Evolutionary conservation across 805 yeast genomes (phyloP).

Genomic region (Myxozyma udenii): DNA sequence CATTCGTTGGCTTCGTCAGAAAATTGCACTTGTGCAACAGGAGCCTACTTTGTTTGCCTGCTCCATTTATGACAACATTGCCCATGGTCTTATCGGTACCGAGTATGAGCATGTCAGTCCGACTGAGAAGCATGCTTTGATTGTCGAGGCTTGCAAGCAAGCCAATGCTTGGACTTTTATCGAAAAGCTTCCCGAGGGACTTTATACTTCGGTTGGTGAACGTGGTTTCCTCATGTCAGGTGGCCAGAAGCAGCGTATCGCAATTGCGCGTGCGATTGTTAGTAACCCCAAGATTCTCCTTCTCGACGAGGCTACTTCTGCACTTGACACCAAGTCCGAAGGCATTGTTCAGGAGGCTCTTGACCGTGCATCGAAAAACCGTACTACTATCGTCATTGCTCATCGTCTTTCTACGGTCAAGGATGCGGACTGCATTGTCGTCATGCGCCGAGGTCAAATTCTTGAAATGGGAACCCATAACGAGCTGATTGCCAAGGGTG

Average conservation of each 20-base stretch:
- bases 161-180: constrained; percentile 56
- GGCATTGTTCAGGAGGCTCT: constrained; percentile 57
- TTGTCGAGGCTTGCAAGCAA: constrained; percentile 46
- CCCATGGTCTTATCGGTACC: constrained; percentile 59
- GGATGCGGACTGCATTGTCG: constrained; percentile 50
- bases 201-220: constrained; percentile 52
- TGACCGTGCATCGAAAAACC: constrained; percentile 34
- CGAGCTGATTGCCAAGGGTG: constrained; percentile 32
- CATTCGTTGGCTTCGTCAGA: constrained; percentile 66
- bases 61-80: constrained; percentile 73
- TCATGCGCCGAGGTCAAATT: constrained; percentile 45
- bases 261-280: constrained; percentile 59
- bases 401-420: constrained; percentile 51
- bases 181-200: constrained; percentile 50
- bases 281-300: constrained; percentile 54
- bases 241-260: constrained; percentile 66
- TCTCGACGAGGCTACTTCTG: constrained; percentile 67
- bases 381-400: constrained; percentile 53
- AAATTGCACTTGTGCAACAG: constrained; percentile 90
- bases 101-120: constrained; percentile 37
- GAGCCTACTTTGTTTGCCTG: constrained; percentile 93
- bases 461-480: constrained; percentile 42
- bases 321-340: constrained; percentile 60
- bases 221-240: constrained; percentile 62
- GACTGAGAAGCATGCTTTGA: constrained; percentile 40